These are phyloP conservation scores for Umbelopsis ramanniana DNA, from an alignment of 192 early-diverging fungal genomes.

Conservation along the genomic window DNA sequence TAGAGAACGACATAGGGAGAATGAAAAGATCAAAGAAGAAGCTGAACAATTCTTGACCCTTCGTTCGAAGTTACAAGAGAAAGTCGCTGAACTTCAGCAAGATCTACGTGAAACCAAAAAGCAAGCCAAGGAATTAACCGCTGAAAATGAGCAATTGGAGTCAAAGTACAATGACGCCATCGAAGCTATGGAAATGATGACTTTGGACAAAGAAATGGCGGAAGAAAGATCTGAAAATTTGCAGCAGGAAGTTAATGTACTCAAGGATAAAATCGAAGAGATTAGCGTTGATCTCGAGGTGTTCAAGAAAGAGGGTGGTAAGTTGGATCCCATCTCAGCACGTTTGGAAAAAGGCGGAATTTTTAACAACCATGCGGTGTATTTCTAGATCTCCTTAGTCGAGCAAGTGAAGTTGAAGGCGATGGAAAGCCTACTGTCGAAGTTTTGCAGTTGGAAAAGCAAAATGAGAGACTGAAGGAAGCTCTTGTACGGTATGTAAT, in stretches of 20 bases:
- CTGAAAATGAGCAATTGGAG: slow-evolving; percentile 72
- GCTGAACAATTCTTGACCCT: slow-evolving; percentile 70
- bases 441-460: slow-evolving; percentile 70
- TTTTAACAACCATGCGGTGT: too few relatives aligned
- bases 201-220: slow-evolving; percentile 91
- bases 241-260: slow-evolving; percentile 67
- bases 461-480: slow-evolving; percentile 89
- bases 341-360: too few relatives aligned
- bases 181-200: slow-evolving; percentile 84
- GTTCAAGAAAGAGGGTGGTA: slow-evolving; percentile 65
- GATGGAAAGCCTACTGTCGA: slow-evolving; percentile 56
- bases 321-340: neutral
- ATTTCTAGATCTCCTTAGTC: slow-evolving; percentile 29
- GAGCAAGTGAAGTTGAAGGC: slow-evolving; percentile 38
- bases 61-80: slow-evolving; percentile 71
- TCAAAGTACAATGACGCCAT: slow-evolving; percentile 70
- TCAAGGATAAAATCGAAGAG: slow-evolving; percentile 85
- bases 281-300: slow-evolving; percentile 71
- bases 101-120: slow-evolving; percentile 70
- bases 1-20: slow-evolving; percentile 69
- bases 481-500: slow-evolving; percentile 71
- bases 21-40: slow-evolving; percentile 73
- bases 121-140: slow-evolving; percentile 53
- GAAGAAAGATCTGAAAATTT: slow-evolving; percentile 83
- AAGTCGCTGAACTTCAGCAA: slow-evolving; percentile 71